Percentiles rank a stretch among this genome's conserved stretches.
phyloP scores from a whole-genome alignment of 805 yeast genomes.

The Hermanozyma aechmeae region DNA sequence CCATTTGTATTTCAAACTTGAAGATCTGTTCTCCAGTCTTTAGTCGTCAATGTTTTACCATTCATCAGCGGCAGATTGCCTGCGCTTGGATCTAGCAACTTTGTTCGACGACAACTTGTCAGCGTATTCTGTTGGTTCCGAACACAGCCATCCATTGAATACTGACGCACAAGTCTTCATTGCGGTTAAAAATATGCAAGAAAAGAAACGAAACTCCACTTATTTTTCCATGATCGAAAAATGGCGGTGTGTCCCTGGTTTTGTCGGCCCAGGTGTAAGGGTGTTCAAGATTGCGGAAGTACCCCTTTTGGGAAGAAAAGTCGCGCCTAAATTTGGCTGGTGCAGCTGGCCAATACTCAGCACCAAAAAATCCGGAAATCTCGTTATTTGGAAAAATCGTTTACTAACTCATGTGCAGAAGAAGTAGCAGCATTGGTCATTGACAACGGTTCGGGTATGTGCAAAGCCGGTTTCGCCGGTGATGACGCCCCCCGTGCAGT shows the following conservation, averaged over 20 bases:
- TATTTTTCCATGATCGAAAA: not conserved
- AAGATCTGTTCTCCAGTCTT: not conserved
- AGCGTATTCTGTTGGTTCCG: too few species aligned
- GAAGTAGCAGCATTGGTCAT: constrained; percentile 66
- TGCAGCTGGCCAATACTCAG: not conserved
- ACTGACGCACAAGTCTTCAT: too few species aligned
- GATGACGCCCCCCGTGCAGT: constrained; percentile 99
- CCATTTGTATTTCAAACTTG: constrained; percentile 3
- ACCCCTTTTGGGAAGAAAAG: too few species aligned
- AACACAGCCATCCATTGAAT: too few species aligned
- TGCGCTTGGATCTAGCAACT: too few species aligned
- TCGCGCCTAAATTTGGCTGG: not conserved
- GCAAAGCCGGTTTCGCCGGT: constrained; percentile 99
- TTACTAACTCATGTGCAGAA: constrained; percentile 21
- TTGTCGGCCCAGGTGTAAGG: not conserved
- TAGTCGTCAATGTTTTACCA: too few species aligned
- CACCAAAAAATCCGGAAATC: not conserved
- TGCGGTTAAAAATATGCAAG: too few species aligned
- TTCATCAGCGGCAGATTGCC: too few species aligned
- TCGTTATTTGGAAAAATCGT: not conserved
- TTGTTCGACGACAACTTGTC: too few species aligned
- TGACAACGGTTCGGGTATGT: constrained; percentile 99
- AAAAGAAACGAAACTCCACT: too few species aligned
- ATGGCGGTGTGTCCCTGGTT: not conserved
- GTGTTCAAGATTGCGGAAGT: too few species aligned